A percentile compares a stretch with the other conserved stretches of the same genome.
Conservation (phyloP, 805 yeast genomes). For the Hanseniaspora taiwanica region DNA sequence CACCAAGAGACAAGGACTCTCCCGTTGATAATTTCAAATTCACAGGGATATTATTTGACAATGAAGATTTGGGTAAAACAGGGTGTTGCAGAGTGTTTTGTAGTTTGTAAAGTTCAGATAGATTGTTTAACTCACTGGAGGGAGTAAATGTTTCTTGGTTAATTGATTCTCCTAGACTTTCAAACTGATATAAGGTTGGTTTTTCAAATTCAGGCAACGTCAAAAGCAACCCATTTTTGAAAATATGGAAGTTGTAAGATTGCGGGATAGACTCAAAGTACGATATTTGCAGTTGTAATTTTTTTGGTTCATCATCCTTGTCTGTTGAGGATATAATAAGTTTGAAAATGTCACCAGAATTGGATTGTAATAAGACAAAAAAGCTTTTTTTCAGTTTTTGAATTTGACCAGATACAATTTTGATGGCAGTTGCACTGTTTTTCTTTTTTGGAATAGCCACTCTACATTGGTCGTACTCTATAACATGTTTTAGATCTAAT, state of each 20-base stretch:
- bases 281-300: slow-evolving; percentile 28
- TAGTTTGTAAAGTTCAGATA: slow-evolving; percentile 42
- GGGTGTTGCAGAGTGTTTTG: background rate
- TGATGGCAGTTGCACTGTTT: background rate
- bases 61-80: slow-evolving; percentile 12
- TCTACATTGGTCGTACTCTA: background rate
- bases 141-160: slow-evolving; percentile 23
- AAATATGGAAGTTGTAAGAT: slow-evolving; percentile 40
- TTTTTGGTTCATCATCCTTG: slow-evolving; percentile 9
- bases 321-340: slow-evolving; percentile 37
- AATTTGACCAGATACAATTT: slow-evolving; percentile 42
- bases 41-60: slow-evolving; percentile 27
- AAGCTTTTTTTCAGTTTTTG: slow-evolving; percentile 52
- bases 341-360: slow-evolving; percentile 66
- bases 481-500: background rate
- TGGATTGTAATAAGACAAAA: slow-evolving; percentile 58
- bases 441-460: background rate
- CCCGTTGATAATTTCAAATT: slow-evolving; percentile 24
- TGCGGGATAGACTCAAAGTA: slow-evolving; percentile 71
- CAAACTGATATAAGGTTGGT: slow-evolving; percentile 66
- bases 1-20: slow-evolving; percentile 25
- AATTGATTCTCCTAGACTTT: slow-evolving; percentile 52
- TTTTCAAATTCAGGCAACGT: slow-evolving; percentile 52
- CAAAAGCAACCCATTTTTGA: slow-evolving; percentile 65
- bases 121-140: slow-evolving; percentile 33